phyloP scores from a whole-genome alignment of 768 basidiomycete genomes.

The Agaricus blazei region DNA sequence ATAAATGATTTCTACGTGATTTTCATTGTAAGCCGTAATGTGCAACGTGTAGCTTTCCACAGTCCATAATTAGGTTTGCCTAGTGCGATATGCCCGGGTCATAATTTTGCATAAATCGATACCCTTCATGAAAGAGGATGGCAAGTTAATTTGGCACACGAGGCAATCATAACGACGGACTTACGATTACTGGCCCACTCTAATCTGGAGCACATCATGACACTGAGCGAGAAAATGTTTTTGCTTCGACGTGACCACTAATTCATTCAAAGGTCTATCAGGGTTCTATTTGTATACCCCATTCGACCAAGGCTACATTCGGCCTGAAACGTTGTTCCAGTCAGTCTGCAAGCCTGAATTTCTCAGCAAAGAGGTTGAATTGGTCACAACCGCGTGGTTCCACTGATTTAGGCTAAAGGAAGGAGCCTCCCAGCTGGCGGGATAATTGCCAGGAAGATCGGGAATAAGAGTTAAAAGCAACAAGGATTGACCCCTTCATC shows the following conservation, averaged over 20 bases:
- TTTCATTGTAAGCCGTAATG: constrained; percentile 7
- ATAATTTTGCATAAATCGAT: constrained; percentile 21
- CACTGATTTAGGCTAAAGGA: not conserved
- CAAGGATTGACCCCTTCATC: not conserved
- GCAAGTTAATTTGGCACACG: not conserved
- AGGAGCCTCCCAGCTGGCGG: not conserved
- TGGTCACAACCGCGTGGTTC: constrained; percentile 3
- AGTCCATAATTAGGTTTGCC: not conserved
- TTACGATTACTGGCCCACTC: constrained; percentile 18
- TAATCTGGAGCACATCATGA: constrained; percentile 11
- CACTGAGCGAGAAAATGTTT: not conserved
- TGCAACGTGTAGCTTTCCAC: constrained; percentile 11
- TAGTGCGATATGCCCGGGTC: constrained; percentile 16
- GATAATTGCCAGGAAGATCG: constrained; percentile 11
- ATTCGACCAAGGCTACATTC: not conserved
- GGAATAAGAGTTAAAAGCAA: constrained; percentile 15
- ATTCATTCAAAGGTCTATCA: no score
- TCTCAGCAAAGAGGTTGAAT: constrained; percentile 8
- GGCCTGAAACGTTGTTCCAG: not conserved
- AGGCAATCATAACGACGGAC: constrained; percentile 3
- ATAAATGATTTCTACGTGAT: constrained; percentile 14
- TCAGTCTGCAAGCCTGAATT: constrained; percentile 12
- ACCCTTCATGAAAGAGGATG: constrained; percentile 11
- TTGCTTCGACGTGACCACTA: constrained; percentile 2
- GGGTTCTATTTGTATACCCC: not conserved